These are phyloP conservation scores for Fusarium equiseti DNA, from an alignment of 2,329 filamentous ascomycete genomes.

Conservation along the genomic window DNA sequence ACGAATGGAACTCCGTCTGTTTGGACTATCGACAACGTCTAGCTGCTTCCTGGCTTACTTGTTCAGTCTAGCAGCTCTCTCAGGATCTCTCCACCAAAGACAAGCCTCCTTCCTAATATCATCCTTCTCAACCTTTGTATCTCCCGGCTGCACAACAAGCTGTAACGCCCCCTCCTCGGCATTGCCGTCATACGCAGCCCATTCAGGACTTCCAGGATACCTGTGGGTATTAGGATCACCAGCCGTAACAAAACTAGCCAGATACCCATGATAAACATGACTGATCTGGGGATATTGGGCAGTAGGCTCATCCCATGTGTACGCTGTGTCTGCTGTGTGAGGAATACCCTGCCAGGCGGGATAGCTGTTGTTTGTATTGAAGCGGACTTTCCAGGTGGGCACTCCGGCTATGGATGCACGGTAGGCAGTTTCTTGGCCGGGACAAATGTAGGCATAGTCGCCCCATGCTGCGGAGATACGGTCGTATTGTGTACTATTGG, in stretches of 20 bases:
- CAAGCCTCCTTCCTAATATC: constrained; percentile 51
- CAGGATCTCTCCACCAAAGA: constrained; percentile 53
- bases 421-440: constrained; percentile 59
- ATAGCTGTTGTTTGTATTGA: constrained; percentile 53
- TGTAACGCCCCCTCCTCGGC: constrained; percentile 36
- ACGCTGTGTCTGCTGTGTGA: constrained; percentile 53
- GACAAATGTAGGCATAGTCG: constrained; percentile 60
- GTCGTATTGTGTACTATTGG: constrained; percentile 59
- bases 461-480: constrained; percentile 58
- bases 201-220: constrained; percentile 37
- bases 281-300: constrained; percentile 54
- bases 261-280: constrained; percentile 53
- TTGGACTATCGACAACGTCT: too few relatives aligned
- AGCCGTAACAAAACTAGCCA: constrained; percentile 53
- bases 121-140: constrained; percentile 52
- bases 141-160: constrained; percentile 50
- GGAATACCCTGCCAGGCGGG: constrained; percentile 55
- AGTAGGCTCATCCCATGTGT: constrained; percentile 53
- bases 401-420: constrained; percentile 51
- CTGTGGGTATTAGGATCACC: constrained; percentile 52
- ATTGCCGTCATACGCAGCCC: constrained; percentile 31
- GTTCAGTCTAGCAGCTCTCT: constrained; percentile 51
- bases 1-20: too few relatives aligned
- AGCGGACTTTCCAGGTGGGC: constrained; percentile 55
- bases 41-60: constrained; percentile 42